phyloP scores from a whole-genome alignment of 2,329 filamentous ascomycete genomes.

The Periconia digitata region DNA sequence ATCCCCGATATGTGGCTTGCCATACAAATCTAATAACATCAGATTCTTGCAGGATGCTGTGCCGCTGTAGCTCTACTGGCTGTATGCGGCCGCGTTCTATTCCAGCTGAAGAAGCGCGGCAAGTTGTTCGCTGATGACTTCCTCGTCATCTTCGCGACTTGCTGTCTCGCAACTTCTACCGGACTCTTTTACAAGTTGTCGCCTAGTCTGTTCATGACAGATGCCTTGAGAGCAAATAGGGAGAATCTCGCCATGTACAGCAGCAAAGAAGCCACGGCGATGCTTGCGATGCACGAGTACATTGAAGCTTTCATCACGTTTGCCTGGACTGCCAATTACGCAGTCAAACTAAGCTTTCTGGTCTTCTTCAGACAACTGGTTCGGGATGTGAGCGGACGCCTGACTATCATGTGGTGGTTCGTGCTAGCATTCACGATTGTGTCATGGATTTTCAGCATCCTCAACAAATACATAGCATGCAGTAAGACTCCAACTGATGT shows the following conservation, averaged over 20 bases:
- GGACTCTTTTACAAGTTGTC: background rate
- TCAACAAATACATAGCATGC: conserved; percentile 1
- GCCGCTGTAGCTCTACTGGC: background rate
- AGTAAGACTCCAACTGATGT: too few species aligned
- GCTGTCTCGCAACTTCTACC: background rate
- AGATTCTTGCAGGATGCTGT: background rate
- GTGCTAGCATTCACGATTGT: background rate
- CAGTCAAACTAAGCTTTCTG: conserved; percentile 7
- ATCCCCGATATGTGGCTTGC: background rate
- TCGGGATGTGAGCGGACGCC: background rate
- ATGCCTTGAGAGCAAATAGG: background rate
- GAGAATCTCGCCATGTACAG: background rate
- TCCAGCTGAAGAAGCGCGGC: background rate
- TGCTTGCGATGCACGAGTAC: background rate
- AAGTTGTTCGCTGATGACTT: conserved; percentile 3
- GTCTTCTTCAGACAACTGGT: conserved; percentile 6
- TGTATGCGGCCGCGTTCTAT: background rate
- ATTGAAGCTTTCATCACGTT: conserved; percentile 1
- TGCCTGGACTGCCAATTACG: conserved; percentile 2
- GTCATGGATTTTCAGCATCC: conserved; percentile 3
- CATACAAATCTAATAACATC: background rate
- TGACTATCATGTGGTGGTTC: conserved; percentile 1
- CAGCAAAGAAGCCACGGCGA: background rate
- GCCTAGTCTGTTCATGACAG: background rate
- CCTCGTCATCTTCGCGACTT: conserved; percentile 1